phyloP scores from a whole-genome alignment of 257 asterid species.

The Solanum corneliomulleri region DNA sequence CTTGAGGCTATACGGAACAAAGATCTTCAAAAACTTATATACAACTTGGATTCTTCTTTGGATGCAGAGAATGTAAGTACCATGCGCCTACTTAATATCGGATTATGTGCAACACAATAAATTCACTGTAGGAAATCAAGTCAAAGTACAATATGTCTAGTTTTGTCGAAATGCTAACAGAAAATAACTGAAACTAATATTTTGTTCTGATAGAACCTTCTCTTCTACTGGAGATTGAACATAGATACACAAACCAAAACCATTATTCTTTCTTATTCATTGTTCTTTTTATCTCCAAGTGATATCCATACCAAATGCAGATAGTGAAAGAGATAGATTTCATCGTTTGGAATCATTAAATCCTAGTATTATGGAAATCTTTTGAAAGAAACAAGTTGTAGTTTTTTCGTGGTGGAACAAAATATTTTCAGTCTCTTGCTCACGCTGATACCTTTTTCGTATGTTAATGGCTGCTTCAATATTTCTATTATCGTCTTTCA shows the following conservation, averaged over 20 bases:
- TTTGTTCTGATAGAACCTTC: background rate
- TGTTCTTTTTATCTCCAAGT: background rate
- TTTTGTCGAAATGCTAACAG: background rate
- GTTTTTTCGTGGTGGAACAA: background rate
- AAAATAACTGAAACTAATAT: background rate
- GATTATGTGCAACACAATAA: background rate
- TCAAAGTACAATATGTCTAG: background rate
- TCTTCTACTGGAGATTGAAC: background rate
- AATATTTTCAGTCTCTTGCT: background rate
- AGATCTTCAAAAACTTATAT: conserved; percentile 47
- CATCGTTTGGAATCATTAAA: background rate
- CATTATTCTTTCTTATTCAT: background rate
- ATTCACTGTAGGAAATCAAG: background rate
- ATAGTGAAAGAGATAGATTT: background rate
- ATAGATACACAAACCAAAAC: background rate
- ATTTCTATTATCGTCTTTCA: background rate
- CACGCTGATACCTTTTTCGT: background rate
- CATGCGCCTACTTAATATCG: background rate
- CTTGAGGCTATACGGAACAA: conserved; percentile 38
- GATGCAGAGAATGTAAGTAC: conserved; percentile 45
- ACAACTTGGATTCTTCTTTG: conserved; percentile 33
- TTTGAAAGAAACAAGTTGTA: background rate
- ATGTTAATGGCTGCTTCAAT: background rate
- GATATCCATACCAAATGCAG: background rate
- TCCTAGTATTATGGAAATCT: background rate